Conservation (phyloP, 2,329 filamentous ascomycete genomes). For the Catunica adiposa region DNA sequence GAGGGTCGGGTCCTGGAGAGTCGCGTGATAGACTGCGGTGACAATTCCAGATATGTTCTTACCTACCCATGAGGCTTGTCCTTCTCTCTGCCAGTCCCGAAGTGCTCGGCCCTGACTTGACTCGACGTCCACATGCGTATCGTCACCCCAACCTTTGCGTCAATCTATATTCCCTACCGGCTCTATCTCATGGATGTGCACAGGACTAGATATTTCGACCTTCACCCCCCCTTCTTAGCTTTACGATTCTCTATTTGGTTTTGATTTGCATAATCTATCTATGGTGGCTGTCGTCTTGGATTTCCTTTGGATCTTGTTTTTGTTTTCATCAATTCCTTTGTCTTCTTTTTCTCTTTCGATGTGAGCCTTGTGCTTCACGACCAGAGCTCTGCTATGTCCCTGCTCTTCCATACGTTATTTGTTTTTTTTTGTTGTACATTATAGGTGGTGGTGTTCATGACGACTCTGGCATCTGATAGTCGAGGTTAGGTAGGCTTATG, state of each 20-base stretch:
- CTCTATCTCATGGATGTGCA: no score
- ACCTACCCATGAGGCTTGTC: no score
- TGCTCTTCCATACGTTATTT: neutral
- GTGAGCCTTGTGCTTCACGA: neutral
- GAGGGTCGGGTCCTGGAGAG: no score
- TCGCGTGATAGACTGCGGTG: neutral
- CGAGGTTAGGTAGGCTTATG: no score
- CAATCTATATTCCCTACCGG: no score
- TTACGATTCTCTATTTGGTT: no score
- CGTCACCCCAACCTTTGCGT: neutral
- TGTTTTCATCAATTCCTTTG: neutral
- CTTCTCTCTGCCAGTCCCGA: constrained; percentile 4
- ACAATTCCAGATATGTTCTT: neutral
- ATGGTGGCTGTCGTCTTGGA: no score
- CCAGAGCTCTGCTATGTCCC: neutral
- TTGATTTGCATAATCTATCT: no score
- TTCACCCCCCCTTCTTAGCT: no score
- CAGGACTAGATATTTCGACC: no score
- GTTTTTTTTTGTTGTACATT: neutral
- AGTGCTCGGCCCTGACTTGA: constrained; percentile 2
- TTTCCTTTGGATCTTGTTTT: no score
- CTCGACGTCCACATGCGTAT: neutral
- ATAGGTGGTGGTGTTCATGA: neutral
- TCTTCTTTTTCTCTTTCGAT: neutral
- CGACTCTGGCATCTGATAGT: neutral